These are phyloP conservation scores for rapeseed (Brassica napus) DNA, from an alignment of 345 rosid species.

Conservation along the genomic window DNA sequence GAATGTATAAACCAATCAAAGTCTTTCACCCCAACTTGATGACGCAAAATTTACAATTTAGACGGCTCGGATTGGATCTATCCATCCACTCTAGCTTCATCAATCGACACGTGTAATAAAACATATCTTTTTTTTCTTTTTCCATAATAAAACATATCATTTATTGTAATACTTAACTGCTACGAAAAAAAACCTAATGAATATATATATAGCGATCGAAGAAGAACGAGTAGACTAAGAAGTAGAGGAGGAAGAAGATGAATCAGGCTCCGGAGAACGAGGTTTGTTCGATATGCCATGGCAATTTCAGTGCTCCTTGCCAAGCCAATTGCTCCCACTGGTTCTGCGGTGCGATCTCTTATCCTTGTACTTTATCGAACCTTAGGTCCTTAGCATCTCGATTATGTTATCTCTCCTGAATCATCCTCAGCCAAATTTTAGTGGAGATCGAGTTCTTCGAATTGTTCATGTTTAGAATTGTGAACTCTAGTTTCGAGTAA, in stretches of 20 bases:
- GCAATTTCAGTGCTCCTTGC: slow-evolving; percentile 62
- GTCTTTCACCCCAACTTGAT: background rate
- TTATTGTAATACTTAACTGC: slow-evolving; percentile 8
- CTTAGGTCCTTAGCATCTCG: background rate
- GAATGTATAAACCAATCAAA: background rate
- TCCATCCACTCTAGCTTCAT: background rate
- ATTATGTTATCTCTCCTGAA: background rate
- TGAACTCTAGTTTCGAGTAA: background rate
- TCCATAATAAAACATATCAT: background rate
- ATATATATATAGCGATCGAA: background rate
- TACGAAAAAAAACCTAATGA: slow-evolving; percentile 5
- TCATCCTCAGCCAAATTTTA: background rate
- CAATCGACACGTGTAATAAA: background rate
- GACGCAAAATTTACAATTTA: background rate
- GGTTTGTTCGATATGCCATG: slow-evolving; percentile 78
- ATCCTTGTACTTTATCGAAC: background rate
- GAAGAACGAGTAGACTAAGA: background rate
- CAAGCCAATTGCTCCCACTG: slow-evolving; percentile 97
- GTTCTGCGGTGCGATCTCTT: slow-evolving; percentile 67
- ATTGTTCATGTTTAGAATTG: background rate
- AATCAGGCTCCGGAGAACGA: slow-evolving; percentile 70
- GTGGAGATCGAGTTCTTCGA: background rate
- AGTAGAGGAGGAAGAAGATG: slow-evolving; percentile 35
- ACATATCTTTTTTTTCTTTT: background rate
- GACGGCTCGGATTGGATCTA: slow-evolving; percentile 14